These are phyloP conservation scores for Lachnellula cervina DNA, from an alignment of 2,329 filamentous ascomycete species.

Conservation along the genomic window DNA sequence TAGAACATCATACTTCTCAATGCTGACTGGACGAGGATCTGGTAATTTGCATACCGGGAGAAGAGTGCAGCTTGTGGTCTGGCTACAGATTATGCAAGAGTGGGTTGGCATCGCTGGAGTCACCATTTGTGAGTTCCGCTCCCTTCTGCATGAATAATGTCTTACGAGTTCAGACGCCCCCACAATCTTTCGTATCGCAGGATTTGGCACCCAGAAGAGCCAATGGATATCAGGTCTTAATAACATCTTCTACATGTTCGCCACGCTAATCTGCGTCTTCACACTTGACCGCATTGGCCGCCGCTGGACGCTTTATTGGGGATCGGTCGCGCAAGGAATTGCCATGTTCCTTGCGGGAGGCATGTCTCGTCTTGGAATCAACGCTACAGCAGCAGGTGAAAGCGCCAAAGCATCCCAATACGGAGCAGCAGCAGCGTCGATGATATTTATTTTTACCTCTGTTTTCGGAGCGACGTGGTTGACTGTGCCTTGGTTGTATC, in stretches of 20 bases:
- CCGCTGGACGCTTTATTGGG: constrained; percentile 66
- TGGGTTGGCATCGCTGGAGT: constrained; percentile 68
- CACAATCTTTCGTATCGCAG: constrained; percentile 61
- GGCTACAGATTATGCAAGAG: constrained; percentile 67
- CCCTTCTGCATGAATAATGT: not conserved
- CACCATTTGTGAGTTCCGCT: constrained; percentile 45
- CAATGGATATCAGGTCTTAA: constrained; percentile 59
- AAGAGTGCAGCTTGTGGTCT: constrained; percentile 64
- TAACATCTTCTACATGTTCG: constrained; percentile 54
- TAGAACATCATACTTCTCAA: constrained; percentile 54
- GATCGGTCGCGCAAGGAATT: constrained; percentile 57
- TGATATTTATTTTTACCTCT: constrained; percentile 66
- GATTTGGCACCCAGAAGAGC: constrained; percentile 55
- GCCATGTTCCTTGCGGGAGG: constrained; percentile 64
- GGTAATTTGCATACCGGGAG: constrained; percentile 62
- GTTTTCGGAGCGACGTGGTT: constrained; percentile 52
- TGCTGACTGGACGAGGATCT: constrained; percentile 63
- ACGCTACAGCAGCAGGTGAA: constrained; percentile 42
- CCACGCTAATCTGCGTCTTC: constrained; percentile 64
- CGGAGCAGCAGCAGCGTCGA: constrained; percentile 63
- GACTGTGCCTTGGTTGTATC: constrained; percentile 58
- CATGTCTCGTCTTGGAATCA: constrained; percentile 49
- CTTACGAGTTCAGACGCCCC: constrained; percentile 15
- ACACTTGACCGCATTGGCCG: constrained; percentile 65
- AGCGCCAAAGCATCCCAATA: constrained; percentile 42